Evolutionary conservation across 768 basidiomycete species (phyloP), one percentile per base, ranked within the genome.

Genomic region (Russula compacta): DNA sequence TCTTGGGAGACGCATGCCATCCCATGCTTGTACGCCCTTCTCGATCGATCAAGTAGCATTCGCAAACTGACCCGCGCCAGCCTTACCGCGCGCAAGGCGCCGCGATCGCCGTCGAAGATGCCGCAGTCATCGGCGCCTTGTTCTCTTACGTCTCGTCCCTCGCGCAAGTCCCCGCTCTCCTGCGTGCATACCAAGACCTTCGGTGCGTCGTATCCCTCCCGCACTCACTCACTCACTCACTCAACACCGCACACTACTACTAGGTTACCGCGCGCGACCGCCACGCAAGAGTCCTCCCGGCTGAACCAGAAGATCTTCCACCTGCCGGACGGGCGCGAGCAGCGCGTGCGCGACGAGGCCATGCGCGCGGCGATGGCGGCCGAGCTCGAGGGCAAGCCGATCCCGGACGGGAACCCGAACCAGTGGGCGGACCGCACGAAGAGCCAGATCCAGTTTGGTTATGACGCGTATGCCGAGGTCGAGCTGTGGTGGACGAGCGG

Each of bases 381-480:
- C 0, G 77, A 77, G 56, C 62, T 76, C 57, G 66, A 60, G 66
- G 49, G 54, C 64, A 61, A 44, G 53, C 40, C 50, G 57, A 49
- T 56, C 32, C 15, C 73, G 73, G 29, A 70, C 43, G 74, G 72
- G 2, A 81, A 78, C 64, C 72, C 75, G 58, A 84, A 84, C 63
- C 76, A 81, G 62, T 84, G 83, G 83, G 81, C 82, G 6, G 83
- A 85, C 67, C 76, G 73, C 66, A 70, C 68, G 53, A 82, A 81
- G 75, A 83, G 70, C 55, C 59, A 50, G 39, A 65, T 64, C 5
- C 77, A 79, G 66, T 84, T 83, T 69, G 74, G 75, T 14, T 83
- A 83, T 61, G 82, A 84, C 59, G 79, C 81, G 0, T 81, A 83
- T 48, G 69, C 32, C 10, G 80, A 72, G 39, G 81, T 76, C 6